Conservation (phyloP, 139 green algal species). For the Closterium sp. region DNA sequence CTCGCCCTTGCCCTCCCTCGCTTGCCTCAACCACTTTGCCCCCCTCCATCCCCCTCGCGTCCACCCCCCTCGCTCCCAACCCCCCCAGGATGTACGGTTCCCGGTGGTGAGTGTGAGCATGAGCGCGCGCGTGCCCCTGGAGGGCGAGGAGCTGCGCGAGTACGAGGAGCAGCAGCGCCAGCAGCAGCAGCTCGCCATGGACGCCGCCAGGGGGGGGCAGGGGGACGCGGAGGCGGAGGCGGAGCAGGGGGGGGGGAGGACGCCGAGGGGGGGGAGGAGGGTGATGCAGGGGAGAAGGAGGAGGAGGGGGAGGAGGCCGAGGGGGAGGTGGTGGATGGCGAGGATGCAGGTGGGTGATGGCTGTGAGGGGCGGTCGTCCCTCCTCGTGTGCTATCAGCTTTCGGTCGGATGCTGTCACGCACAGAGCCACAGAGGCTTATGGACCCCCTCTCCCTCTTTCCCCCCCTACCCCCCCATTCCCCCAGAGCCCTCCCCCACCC, state of each 20-base stretch:
- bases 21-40: not conserved
- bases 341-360: not conserved
- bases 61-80: not conserved
- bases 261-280: not conserved
- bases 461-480: not conserved
- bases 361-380: no score
- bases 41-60: not conserved
- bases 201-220: not conserved
- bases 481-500: not conserved
- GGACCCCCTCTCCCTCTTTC: not conserved
- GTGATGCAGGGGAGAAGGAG: not conserved
- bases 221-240: not conserved
- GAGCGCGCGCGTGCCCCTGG: slow-evolving; percentile 63
- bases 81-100: not conserved
- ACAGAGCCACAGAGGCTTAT: no score
- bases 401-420: no score
- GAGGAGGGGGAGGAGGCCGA: not conserved
- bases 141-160: slow-evolving; percentile 77
- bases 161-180: slow-evolving; percentile 30
- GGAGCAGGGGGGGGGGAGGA: not conserved
- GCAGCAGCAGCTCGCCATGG: slow-evolving; percentile 4
- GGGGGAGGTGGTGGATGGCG: not conserved
- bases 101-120: slow-evolving; percentile 58
- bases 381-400: no score
- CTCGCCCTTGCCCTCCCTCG: not conserved